These are phyloP conservation scores for Radiomyces spectabilis DNA, from an alignment of 192 early-diverging fungal genomes.

Conservation along the genomic window DNA sequence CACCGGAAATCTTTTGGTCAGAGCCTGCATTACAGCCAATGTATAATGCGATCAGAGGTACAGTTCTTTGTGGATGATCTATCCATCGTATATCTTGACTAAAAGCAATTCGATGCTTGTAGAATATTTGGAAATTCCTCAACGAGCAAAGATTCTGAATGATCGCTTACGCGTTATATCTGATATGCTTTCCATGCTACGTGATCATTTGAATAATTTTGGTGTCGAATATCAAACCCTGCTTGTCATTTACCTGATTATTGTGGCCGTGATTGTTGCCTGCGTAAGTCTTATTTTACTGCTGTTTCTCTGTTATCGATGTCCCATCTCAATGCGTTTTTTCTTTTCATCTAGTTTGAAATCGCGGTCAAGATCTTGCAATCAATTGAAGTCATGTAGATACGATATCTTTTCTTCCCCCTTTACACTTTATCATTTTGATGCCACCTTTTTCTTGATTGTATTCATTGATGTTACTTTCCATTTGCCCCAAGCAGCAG, in stretches of 20 bases:
- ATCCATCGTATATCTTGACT: background rate
- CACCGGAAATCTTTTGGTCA: constrained; percentile 78
- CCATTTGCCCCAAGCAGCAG: too few species aligned
- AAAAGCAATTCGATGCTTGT: background rate
- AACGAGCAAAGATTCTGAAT: constrained; percentile 51
- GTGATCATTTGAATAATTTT: constrained; percentile 47
- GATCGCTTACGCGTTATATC: constrained; percentile 51
- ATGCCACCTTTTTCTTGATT: too few species aligned
- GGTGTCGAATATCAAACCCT: constrained; percentile 51
- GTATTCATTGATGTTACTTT: too few species aligned
- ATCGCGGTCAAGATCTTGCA: constrained; percentile 26
- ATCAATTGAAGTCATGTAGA: constrained; percentile 15
- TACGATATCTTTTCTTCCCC: too few species aligned
- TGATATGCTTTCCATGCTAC: constrained; percentile 53
- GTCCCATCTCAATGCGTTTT: background rate
- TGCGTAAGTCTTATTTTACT: constrained; percentile 17
- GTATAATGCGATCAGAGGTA: constrained; percentile 69
- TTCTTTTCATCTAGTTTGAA: constrained; percentile 13
- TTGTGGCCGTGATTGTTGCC: constrained; percentile 27
- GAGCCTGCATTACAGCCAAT: constrained; percentile 69
- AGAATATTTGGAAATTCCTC: constrained; percentile 64
- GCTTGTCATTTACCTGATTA: constrained; percentile 58
- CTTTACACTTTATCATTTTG: too few species aligned
- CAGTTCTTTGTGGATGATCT: background rate
- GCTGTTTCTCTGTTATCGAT: background rate